Evolutionary conservation across 2,329 filamentous ascomycete species (phyloP), one percentile per base, ranked within the genome.

Genomic region (Curvularia eragrostidis): DNA sequence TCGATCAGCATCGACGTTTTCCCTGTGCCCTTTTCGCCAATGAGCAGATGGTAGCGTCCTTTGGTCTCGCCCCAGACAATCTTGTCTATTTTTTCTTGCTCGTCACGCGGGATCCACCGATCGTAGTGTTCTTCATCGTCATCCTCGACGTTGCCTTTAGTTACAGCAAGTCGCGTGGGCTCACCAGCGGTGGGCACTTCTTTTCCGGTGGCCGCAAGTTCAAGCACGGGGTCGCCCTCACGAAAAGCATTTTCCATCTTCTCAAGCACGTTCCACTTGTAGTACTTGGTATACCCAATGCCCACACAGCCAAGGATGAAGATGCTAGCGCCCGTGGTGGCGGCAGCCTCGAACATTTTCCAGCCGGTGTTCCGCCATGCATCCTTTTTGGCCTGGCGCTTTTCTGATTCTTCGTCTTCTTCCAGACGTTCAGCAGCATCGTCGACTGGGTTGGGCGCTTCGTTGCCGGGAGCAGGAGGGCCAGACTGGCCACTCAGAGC

Each of bases 1-100:
- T 98, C 92, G 19, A 99, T 83, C 69, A 99, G 80, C 95, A 99
- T 98, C 65, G 91, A 96, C 59, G 91, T 96, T 81, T 99, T 99
- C 6, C 95, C 95, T 0, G 91, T 96, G 5, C 95, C 95, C 79
- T 99, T 98, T 73, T 98, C 95, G 43, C 95, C 95, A 46, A 98
- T 87, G 2, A 99, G 82, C 2, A 99, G 84, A 76, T 95, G 91
- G 72, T 99, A 99, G 72, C 96, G 93, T 10, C 95, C 95, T 44
- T 82, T 82, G 26, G 86, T 82, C 2, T 82, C 78, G 1, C 95
- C 95, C 47, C 84, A 80, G 23, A 99, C 85, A 63, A 99, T 97
- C n/a, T 80, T 81, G 75, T 99, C 89, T 61, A 99, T 89, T 58
- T 84, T 86, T 3, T 80, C 76, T 75, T 99, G 95, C 80, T 99